phyloP scores from a whole-genome alignment of 179 eudicot species.

The Amaranthus tricolor region DNA sequence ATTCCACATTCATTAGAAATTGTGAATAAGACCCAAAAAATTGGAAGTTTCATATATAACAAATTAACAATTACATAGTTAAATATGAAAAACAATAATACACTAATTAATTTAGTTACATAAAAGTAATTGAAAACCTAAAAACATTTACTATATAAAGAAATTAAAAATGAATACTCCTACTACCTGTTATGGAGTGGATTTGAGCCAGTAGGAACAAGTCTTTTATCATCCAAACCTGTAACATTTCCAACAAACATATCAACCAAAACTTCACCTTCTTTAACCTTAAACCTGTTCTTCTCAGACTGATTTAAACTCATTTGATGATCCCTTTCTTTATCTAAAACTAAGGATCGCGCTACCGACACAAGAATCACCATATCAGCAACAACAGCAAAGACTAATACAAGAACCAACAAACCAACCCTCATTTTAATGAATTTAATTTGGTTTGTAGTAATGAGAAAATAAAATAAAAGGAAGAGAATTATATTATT shows the following conservation, averaged over 20 bases:
- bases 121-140: not conserved
- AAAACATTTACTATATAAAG: not conserved
- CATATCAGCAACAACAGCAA: conserved; percentile 2
- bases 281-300: conserved; percentile 1
- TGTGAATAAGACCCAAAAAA: no score
- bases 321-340: not conserved
- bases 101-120: not conserved
- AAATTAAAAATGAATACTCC: no score
- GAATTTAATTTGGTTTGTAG: no score
- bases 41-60: not conserved
- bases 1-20: no score
- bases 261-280: not conserved
- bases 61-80: not conserved
- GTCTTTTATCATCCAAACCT: conserved; percentile 26
- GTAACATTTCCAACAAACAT: conserved; percentile 14
- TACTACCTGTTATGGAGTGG: conserved; percentile 35
- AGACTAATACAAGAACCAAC: conserved; percentile 14
- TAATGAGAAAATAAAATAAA: no score
- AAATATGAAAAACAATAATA: not conserved
- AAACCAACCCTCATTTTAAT: conserved; percentile 18
- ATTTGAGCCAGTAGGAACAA: conserved; percentile 35
- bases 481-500: no score
- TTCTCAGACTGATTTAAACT: not conserved
- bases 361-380: conserved; percentile 7
- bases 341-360: not conserved